Evolutionary conservation across 805 yeast species (phyloP), one percentile per base, ranked within the genome.

Genomic region (Ogataea methylovora): DNA sequence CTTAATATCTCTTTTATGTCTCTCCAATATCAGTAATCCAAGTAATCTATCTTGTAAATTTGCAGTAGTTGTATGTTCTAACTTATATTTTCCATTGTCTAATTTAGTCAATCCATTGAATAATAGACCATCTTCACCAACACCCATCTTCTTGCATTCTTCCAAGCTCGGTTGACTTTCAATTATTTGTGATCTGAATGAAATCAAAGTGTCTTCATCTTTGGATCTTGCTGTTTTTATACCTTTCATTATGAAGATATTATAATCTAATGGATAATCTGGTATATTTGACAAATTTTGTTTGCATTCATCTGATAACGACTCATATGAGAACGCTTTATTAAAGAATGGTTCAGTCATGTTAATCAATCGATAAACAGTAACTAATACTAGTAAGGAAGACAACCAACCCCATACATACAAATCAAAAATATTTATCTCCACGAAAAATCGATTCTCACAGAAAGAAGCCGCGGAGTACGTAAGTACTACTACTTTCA

Each of bases 191-290:
- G 40, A 21, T 13, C 57, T 36, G 20, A 58, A 43, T 27, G 45
- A 38, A 4, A 37, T 31, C 26, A 58, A 30, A 18, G 52, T 48
- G 3, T 33, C 38, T 14, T 44, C 40, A 17, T 44, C 38, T 12
- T 41, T 36, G 5, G 32, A 30, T 24, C 61, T 37, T 1, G 51
- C 34, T 3, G 44, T 41, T 12, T 39, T 37, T 13, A 62, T 57
- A 0, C 63, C 63, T 33, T 49, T 46, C 38, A 52, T 56, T 4
- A 62, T 42, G 27, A 58, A 58, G 16, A 62, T 58, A 36, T 62
- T 62, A 41, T 54, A 62, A 36, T 62, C 67, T 8, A 62, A 40
- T 1, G 63, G 61, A 26, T 57, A 62, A 22, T 58, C 61, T 7
- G 65, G 58, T 3, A 61, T 53, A 18, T 34, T 29, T 0, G 49